Base-by-base conservation (phyloP, 352 stramenopile genomes). In the Blastocystis sp. region DNA sequence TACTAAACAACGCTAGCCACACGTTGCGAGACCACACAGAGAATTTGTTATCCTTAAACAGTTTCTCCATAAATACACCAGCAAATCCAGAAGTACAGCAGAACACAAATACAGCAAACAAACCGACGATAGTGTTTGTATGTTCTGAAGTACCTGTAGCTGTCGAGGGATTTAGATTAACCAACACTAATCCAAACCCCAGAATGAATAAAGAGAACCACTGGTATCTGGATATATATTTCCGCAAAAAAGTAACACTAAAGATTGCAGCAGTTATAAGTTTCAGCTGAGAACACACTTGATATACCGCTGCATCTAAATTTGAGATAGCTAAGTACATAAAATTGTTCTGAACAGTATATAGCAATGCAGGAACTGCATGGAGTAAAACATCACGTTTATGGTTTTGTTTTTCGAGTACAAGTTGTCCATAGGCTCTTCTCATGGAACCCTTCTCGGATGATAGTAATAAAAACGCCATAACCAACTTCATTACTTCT, bases 41-140 rank as follows among this genome's bases (percentile, higher is more conserved):
- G 8, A 93, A 94, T 50, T 92, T 91, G 50, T 66, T 79, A 37
- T 91, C 91, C 90, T 97, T 97, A 11, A 97, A 87, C 18, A 97
- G 93, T 79, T 95, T 96, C 92, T 97, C 94, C 90, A 96, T 96
- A 89, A 95, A 97, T 0, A 97, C 94, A 15, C 94, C 94, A 3
- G 94, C 94, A 82, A 97, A 94, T 1, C 94, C 94, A 55, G 91
- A 94, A 15, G 91, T 95, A 8, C 95, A 80, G 63, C 92, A 95
- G 8, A 94, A 93, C 37, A 94, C 53, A 2, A 94, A 91, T 7
- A 96, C 92, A 41, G 93, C 91, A 18, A 91, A 63, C n/a, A 97
- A 90, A 45, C 94, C 94, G 11, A 92, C 53, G 15, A 92, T 89
- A 15, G 90, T 89, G 90, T 93, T 92, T 43, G n/a, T 91, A 79